phyloP scores from a whole-genome alignment of 805 yeast genomes.

The Hemisphaericaspora nanyangensis region DNA sequence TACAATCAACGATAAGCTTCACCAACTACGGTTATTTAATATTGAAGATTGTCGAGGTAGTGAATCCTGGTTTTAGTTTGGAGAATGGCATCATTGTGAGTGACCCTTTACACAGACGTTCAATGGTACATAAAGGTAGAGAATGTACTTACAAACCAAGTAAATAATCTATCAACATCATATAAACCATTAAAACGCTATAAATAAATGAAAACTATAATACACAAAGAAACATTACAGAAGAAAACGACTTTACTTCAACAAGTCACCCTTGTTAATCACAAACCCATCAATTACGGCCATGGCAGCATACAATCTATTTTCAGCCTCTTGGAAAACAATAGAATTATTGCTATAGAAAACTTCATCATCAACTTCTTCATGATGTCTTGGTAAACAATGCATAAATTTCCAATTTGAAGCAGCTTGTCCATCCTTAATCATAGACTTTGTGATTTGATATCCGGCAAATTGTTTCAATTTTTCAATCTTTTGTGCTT shows the following conservation, averaged over 20 bases:
- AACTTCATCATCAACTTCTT: slow-evolving; percentile 91
- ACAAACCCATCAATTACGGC: slow-evolving; percentile 91
- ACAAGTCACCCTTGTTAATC: slow-evolving; percentile 67
- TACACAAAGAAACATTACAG: too few relatives aligned
- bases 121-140: too few relatives aligned
- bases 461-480: slow-evolving; percentile 81
- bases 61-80: too few relatives aligned
- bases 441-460: slow-evolving; percentile 72
- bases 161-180: too few relatives aligned
- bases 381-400: slow-evolving; percentile 92
- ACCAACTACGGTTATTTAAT: too few relatives aligned
- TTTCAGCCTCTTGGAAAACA: slow-evolving; percentile 95
- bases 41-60: too few relatives aligned
- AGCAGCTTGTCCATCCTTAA: slow-evolving; percentile 54
- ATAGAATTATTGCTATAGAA: slow-evolving; percentile 76
- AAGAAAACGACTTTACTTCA: slow-evolving; percentile 8
- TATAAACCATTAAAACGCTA: not conserved
- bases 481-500: slow-evolving; percentile 66
- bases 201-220: too few relatives aligned
- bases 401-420: slow-evolving; percentile 90
- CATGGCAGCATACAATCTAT: slow-evolving; percentile 93
- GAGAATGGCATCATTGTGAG: too few relatives aligned
- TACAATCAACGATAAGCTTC: too few relatives aligned
- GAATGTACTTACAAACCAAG: too few relatives aligned
- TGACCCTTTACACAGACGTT: too few relatives aligned